These are phyloP conservation scores for Quillaja saponaria DNA, from an alignment of 306 rosid species.

Conservation along the genomic window DNA sequence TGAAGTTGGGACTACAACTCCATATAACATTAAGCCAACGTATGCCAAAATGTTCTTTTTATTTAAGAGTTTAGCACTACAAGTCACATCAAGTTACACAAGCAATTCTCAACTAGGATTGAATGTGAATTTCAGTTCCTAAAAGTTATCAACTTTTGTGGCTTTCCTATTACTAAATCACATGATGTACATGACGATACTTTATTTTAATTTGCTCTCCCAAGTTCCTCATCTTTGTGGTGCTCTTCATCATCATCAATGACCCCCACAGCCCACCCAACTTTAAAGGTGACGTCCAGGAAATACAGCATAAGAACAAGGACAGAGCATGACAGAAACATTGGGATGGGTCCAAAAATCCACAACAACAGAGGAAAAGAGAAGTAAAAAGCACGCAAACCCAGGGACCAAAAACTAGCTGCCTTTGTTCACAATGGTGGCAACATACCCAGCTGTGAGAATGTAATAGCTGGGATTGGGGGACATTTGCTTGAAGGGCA, in stretches of 20 bases:
- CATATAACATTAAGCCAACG: background rate
- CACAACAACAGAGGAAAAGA: conserved; percentile 82
- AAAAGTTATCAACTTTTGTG: background rate
- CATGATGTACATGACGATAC: too few relatives aligned
- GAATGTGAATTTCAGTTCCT: conserved; percentile 31
- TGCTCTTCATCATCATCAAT: conserved; percentile 24
- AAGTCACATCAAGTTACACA: background rate
- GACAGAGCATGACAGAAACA: conserved; percentile 54
- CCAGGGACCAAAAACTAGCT: conserved; percentile 86
- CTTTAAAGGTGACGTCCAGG: conserved; percentile 56
- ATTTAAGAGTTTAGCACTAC: background rate
- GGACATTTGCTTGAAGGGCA: conserved; percentile 58
- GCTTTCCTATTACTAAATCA: too few relatives aligned
- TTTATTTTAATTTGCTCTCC: conserved; percentile 10
- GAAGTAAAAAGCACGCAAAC: conserved; percentile 82
- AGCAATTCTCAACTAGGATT: conserved; percentile 50
- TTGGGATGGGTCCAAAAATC: conserved; percentile 88
- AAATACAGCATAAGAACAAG: conserved; percentile 65
- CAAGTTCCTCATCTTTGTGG: conserved; percentile 45
- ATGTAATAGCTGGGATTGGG: conserved; percentile 35
- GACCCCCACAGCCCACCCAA: conserved; percentile 42
- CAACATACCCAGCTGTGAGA: conserved; percentile 64
- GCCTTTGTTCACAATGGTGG: conserved; percentile 64
- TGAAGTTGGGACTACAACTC: too few relatives aligned
- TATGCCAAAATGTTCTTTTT: background rate